Evolutionary conservation across 768 basidiomycete species (phyloP), one percentile per base, ranked within the genome.

Genomic region (Hydnum rufescens): DNA sequence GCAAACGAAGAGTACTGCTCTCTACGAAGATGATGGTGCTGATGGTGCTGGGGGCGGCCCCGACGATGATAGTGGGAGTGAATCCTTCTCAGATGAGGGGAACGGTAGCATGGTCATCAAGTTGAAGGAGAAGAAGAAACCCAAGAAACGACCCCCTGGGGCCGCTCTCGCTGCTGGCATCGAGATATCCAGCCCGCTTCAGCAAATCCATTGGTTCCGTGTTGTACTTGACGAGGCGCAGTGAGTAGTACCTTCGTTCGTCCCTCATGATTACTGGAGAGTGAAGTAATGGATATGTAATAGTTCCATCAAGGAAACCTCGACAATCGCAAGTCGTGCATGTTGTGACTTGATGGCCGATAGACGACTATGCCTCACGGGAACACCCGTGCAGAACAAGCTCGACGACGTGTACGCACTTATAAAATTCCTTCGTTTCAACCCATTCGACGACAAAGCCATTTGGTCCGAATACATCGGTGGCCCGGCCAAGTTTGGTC

Each of bases 341-440:
- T 90, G 84, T 8, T 97, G 95, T 65, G 90, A 95, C 64, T 74
- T 99, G 48, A 75, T 82, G 65, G 88, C 95, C 16, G 87, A 96
- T 62, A 79, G 95, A 51, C 79, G 95, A 16, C 70, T 96, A 42
- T 92, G 88, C 64, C 70, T 99, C 36, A 92, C 92, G n/a, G 95
- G 95, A 53, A 99, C 95, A 4, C 95, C 95, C 1, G 89, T 99
- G 32, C 95, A 99, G 68, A 99, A 99, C 72, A 95, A 93, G 66
- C 76, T 97, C 51, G 95, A 97, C 67, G 95, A 99, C 62, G 82
- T 99, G 49, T 97, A 82, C 65, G 95, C 95, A 3, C 71, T 99
- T 54, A 79, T 99, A 72, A 95, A 95, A 66, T 97, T 99, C 67
- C 67, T 99, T 52, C 82, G 90, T 22, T 65, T 97, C 59, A 74